Base-by-base conservation (phyloP, 768 basidiomycete genomes). In the Amanita subjunquillea region DNA sequence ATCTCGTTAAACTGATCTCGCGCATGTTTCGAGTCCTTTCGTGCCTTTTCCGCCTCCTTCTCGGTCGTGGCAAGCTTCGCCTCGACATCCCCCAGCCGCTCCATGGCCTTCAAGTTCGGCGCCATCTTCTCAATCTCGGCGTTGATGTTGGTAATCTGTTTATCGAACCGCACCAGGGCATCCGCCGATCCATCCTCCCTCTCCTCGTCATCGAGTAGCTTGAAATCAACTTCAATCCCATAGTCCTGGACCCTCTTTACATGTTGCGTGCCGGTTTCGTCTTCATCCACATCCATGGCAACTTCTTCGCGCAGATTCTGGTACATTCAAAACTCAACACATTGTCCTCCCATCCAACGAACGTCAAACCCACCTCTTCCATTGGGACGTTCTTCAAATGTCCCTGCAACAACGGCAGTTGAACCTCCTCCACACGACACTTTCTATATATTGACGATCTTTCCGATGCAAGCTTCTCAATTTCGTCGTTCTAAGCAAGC, bases 101-200 rank as follows among this genome's bases (percentile, higher is more conserved):
- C 93, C 58, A 94, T 87, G 0, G 95, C 95, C 65, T 98, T 98
- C 80, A 97, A 75, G 64, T 98, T 99, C 9, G 95, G 94, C 1
- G 91, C 89, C 85, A 98, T 90, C 48, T 81, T 78, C 59, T 94
- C 91, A 48, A 97, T 93, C 57, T 97, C 94, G 9, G 73, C 68
- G 49, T 72, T 79, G 25, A 92, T 68, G 60, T 84, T 87, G 6
- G 74, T 60, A 38, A 96, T 82, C 30, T 78, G 73, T 29, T 82
- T 75, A 54, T 95, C 91, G 27, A 92, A 75, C 55, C 86, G 79
- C 15, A 82, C 76, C n/a, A 83, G 72, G 6, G 75, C 73, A 30
- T 85, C 85, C 1, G 76, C 69, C 6, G 82, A 73, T 25, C 81
- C 81, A 59, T 80, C 80, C 76, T 79, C 80, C 17, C 79, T 77